phyloP scores from a whole-genome alignment of 148 eudicot genomes.

The Bassia scoparia region DNA sequence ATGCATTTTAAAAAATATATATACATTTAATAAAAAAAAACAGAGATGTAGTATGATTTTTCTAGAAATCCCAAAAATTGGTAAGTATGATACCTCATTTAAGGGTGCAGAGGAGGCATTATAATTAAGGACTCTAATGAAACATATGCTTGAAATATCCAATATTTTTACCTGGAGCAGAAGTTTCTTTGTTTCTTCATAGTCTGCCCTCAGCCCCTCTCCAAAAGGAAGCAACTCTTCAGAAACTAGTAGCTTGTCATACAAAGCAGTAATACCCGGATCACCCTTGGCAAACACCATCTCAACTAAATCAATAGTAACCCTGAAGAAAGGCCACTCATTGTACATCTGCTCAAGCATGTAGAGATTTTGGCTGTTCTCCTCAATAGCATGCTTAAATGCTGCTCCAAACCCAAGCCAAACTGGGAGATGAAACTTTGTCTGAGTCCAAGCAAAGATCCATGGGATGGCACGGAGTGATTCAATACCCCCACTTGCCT shows the following conservation, averaged over 20 bases:
- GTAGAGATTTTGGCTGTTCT: slow-evolving; percentile 62
- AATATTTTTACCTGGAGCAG: slow-evolving; percentile 62
- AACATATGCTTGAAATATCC: not conserved
- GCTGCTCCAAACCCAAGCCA: slow-evolving; percentile 98
- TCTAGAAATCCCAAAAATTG: not conserved
- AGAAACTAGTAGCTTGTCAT: slow-evolving; percentile 85
- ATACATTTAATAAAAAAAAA: too few relatives aligned
- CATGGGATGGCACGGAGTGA: slow-evolving; percentile 98
- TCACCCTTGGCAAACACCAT: slow-evolving; percentile 99
- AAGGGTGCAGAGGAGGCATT: too few relatives aligned
- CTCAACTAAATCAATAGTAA: slow-evolving; percentile 87
- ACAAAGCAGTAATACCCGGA: slow-evolving; percentile 86
- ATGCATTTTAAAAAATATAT: too few relatives aligned
- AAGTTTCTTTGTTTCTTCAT: slow-evolving; percentile 65
- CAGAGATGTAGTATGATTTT: too few relatives aligned
- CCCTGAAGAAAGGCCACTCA: slow-evolving; percentile 96
- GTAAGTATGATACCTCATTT: not conserved
- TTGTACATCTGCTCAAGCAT: slow-evolving; percentile 93
- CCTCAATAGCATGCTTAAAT: slow-evolving; percentile 56
- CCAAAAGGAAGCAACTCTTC: slow-evolving; percentile 85
- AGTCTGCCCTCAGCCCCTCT: slow-evolving; percentile 60
- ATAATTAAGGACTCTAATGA: not conserved
- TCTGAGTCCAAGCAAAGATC: slow-evolving; percentile 99
- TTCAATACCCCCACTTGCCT: slow-evolving; percentile 97
- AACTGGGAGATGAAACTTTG: slow-evolving; percentile 93